phyloP scores from a whole-genome alignment of 139 green algal species.

The Chlorella sorokiniana region DNA sequence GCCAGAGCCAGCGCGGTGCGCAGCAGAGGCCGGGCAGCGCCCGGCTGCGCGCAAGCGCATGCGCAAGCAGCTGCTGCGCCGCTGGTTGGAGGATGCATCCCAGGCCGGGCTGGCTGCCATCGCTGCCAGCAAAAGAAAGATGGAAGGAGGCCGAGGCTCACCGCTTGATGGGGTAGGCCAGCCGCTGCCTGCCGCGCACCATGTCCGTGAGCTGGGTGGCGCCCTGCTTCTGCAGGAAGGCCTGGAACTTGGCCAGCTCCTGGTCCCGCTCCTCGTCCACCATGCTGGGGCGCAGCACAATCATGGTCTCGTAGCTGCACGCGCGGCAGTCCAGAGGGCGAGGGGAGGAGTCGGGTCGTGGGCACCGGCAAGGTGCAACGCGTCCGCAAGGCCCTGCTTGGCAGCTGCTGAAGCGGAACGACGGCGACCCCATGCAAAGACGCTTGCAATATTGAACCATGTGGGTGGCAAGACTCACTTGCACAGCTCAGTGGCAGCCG shows the following conservation, averaged over 20 bases:
- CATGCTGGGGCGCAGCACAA: slow-evolving; percentile 79
- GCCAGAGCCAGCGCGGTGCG: neutral
- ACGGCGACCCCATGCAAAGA: no score
- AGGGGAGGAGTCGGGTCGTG: neutral
- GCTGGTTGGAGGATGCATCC: no score
- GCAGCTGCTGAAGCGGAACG: no score
- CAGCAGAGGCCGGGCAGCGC: no score
- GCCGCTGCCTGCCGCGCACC: slow-evolving; percentile 61
- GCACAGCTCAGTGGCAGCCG: slow-evolving; percentile 7
- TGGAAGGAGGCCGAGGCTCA: slow-evolving; percentile 50
- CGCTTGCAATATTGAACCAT: no score
- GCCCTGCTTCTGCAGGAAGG: slow-evolving; percentile 83
- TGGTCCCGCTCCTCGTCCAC: slow-evolving; percentile 75
- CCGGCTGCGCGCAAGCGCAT: no score
- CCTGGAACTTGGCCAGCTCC: slow-evolving; percentile 92
- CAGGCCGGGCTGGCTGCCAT: no score
- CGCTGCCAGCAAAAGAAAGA: no score
- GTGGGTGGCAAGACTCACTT: neutral
- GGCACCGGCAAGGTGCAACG: neutral
- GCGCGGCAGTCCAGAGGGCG: no score
- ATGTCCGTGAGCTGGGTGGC: slow-evolving; percentile 72
- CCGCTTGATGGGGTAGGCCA: slow-evolving; percentile 90
- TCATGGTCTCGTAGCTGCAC: slow-evolving; percentile 89
- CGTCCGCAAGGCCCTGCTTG: neutral
- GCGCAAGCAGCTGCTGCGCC: no score